Evolutionary conservation across 495 filamentous ascomycete species (phyloP).

Genomic region (Hypoxylon intermedium): DNA sequence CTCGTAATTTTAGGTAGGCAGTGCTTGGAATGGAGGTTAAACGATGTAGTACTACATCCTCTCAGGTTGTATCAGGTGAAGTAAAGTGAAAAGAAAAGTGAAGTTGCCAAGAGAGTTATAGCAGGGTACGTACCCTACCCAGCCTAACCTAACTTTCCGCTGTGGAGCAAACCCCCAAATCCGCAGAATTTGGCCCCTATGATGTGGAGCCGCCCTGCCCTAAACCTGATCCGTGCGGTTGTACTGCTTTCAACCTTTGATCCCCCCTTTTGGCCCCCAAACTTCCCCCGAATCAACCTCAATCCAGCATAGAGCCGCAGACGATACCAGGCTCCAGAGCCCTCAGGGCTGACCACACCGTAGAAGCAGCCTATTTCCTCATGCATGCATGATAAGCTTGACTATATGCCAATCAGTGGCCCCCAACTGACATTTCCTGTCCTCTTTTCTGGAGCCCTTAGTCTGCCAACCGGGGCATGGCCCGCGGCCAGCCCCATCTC

Average conservation of each 20-base stretch:
- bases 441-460: constrained; percentile 15
- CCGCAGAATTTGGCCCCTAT: constrained; percentile 1
- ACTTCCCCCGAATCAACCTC: constrained; percentile 33
- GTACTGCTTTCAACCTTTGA: not conserved
- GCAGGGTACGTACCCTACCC: not conserved
- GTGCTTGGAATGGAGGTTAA: constrained; percentile 36
- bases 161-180: constrained; percentile 14
- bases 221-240: constrained; percentile 26
- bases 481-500: constrained; percentile 27
- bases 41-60: constrained; percentile 18
- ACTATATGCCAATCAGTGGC: constrained; percentile 30
- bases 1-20: not conserved
- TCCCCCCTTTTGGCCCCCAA: constrained; percentile 31
- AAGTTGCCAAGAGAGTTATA: not conserved
- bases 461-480: constrained; percentile 28
- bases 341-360: constrained; percentile 27
- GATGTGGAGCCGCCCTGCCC: constrained; percentile 35
- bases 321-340: constrained; percentile 34
- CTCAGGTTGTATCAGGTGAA: constrained; percentile 18
- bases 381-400: constrained; percentile 40
- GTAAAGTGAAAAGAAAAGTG: no score
- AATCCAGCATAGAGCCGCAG: constrained; percentile 41
- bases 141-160: constrained; percentile 1
- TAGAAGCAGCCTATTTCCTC: constrained; percentile 36
- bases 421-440: constrained; percentile 27